Percentiles rank a stretch among this genome's conserved stretches.
phyloP scores from a whole-genome alignment of 2,329 filamentous ascomycete species.

The Diaporthe capsici region DNA sequence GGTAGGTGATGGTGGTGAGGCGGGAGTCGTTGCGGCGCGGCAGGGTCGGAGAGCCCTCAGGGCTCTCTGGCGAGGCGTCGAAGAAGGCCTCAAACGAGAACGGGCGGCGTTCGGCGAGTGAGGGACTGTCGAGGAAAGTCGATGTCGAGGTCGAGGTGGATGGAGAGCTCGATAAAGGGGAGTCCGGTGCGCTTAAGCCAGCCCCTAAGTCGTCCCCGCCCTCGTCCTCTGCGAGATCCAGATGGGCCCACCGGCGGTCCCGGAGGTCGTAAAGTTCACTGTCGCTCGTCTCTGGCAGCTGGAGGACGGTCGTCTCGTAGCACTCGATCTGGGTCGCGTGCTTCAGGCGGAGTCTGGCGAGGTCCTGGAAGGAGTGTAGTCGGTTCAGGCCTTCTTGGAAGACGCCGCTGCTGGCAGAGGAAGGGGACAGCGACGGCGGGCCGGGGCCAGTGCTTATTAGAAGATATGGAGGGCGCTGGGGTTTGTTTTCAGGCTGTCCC shows the following conservation, averaged over 20 bases:
- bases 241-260: constrained; percentile 32
- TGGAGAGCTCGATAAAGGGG: constrained; percentile 21
- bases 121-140: neutral
- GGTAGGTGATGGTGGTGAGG: neutral
- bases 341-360: constrained; percentile 30
- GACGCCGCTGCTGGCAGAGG: constrained; percentile 16
- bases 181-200: constrained; percentile 5
- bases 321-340: constrained; percentile 18
- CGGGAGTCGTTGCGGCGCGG: constrained; percentile 1
- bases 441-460: constrained; percentile 28
- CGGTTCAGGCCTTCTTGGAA: constrained; percentile 28
- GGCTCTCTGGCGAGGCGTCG: constrained; percentile 33
- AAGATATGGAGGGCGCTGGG: constrained; percentile 39
- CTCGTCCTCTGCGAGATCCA: constrained; percentile 7
- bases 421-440: constrained; percentile 36
- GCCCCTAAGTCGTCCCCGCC: constrained; percentile 32
- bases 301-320: constrained; percentile 10
- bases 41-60: constrained; percentile 31
- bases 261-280: constrained; percentile 13
- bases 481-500: constrained; percentile 24
- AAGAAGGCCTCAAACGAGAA: constrained; percentile 13
- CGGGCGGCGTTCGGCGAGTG: neutral
- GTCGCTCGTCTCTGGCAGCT: constrained; percentile 11
- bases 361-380: constrained; percentile 29
- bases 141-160: constrained; percentile 8